phyloP scores from a whole-genome alignment of 176 grass and related monocot species.

The Triticum turgidum region DNA sequence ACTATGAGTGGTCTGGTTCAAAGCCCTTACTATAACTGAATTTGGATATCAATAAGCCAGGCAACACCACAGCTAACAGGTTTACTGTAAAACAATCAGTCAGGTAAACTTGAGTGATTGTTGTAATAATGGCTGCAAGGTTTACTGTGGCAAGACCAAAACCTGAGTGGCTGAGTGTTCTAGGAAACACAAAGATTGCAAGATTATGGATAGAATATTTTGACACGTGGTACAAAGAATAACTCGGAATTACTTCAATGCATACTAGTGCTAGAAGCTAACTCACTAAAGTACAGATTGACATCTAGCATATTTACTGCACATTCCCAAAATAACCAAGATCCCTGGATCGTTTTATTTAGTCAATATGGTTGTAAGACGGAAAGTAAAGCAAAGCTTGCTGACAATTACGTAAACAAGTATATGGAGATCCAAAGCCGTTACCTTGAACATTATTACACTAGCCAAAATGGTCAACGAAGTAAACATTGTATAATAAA shows the following conservation, averaged over 20 bases:
- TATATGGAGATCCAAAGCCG: slow-evolving; percentile 6
- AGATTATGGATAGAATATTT: slow-evolving; percentile 1
- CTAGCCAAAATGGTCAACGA: slow-evolving; percentile 83
- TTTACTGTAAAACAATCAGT: background rate
- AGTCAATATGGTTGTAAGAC: background rate
- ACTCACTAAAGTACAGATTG: slow-evolving; percentile 19
- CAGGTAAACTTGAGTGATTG: background rate
- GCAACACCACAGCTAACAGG: background rate
- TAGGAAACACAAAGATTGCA: background rate
- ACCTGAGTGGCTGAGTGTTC: slow-evolving; percentile 10
- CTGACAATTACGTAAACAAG: slow-evolving; percentile 19
- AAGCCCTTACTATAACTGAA: background rate
- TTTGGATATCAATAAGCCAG: background rate
- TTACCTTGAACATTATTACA: slow-evolving; percentile 89
- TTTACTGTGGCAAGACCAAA: background rate
- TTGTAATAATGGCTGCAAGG: background rate
- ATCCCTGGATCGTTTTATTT: background rate
- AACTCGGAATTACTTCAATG: background rate
- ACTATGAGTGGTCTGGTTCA: background rate
- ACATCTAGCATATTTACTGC: background rate
- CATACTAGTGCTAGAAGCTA: background rate
- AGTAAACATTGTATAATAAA: slow-evolving; percentile 88
- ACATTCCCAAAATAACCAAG: slow-evolving; percentile 15
- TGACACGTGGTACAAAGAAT: background rate
- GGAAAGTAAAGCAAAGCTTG: slow-evolving; percentile 10